Conservation (phyloP, 805 yeast genomes). For the Nakazawaea ambrosiae region DNA sequence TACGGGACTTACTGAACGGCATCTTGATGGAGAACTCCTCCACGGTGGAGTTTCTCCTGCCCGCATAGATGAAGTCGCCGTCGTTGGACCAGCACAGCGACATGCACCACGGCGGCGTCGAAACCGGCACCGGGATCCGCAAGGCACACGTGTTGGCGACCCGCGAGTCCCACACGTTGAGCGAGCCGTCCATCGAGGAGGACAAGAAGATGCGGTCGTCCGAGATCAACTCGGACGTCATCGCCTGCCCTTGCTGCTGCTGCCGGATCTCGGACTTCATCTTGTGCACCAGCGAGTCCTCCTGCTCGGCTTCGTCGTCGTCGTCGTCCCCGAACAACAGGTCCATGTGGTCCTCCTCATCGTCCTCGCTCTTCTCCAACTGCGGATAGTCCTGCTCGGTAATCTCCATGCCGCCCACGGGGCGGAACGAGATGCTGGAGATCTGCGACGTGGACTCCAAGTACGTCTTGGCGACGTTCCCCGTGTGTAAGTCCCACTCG, state of each 20-base stretch:
- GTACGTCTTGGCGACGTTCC: not conserved
- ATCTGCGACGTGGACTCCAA: slow-evolving; percentile 51
- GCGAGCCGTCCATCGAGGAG: slow-evolving; percentile 75
- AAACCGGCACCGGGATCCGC: slow-evolving; percentile 40
- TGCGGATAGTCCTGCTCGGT: slow-evolving; percentile 24
- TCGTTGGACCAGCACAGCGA: slow-evolving; percentile 81
- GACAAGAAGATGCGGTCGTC: slow-evolving; percentile 56
- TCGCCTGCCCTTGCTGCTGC: slow-evolving; percentile 1
- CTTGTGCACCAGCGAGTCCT: slow-evolving; percentile 33
- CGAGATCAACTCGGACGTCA: not conserved
- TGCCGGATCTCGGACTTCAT: slow-evolving; percentile 17
- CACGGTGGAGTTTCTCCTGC: slow-evolving; percentile 82
- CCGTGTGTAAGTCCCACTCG: slow-evolving; percentile 78
- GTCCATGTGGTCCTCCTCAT: slow-evolving; percentile 27
- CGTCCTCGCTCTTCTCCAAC: slow-evolving; percentile 12
- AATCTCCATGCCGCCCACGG: slow-evolving; percentile 43
- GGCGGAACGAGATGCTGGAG: slow-evolving; percentile 67
- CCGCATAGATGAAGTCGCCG: slow-evolving; percentile 75
- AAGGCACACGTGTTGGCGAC: slow-evolving; percentile 15
- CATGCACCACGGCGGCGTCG: slow-evolving; percentile 92
- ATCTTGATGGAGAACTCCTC: slow-evolving; percentile 66
- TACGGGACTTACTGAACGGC: slow-evolving; percentile 31
- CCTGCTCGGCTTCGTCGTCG: slow-evolving; percentile 7
- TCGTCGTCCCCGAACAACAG: slow-evolving; percentile 39
- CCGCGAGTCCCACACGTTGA: slow-evolving; percentile 80